Evolutionary conservation across 306 rosid species (phyloP).

Genomic region (Macrotyloma uniflorum): DNA sequence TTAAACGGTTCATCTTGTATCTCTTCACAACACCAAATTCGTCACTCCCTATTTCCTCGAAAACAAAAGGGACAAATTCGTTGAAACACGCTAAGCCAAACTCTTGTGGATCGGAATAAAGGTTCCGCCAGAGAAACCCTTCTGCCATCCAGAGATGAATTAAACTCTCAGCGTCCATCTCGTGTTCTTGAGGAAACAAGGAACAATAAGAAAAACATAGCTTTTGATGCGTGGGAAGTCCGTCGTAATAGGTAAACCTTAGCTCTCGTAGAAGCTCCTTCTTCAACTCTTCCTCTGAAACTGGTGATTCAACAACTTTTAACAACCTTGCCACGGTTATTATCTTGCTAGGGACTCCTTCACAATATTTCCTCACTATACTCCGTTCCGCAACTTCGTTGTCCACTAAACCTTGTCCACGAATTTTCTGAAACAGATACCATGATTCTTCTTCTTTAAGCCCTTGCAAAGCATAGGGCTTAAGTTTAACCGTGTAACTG

Average conservation of each 20-base stretch:
- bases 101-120: neutral
- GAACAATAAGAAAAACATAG: neutral
- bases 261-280: neutral
- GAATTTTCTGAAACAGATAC: neutral
- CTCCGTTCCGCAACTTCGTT: neutral
- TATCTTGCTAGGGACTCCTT: constrained; percentile 5
- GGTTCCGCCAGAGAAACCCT: neutral
- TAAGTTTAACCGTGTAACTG: neutral
- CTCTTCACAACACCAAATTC: neutral
- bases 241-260: neutral
- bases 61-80: neutral
- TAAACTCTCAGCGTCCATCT: neutral
- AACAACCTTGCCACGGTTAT: neutral
- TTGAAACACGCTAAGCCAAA: neutral
- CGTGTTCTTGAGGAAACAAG: neutral
- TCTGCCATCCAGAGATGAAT: constrained; percentile 23
- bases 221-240: neutral
- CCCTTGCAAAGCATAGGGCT: neutral
- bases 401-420: neutral
- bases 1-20: neutral
- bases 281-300: neutral
- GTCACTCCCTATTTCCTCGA: neutral
- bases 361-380: neutral
- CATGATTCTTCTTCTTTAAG: neutral
- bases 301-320: neutral